phyloP scores from a whole-genome alignment of 208 protist genomes.

The Crithidia expoeki region DNA sequence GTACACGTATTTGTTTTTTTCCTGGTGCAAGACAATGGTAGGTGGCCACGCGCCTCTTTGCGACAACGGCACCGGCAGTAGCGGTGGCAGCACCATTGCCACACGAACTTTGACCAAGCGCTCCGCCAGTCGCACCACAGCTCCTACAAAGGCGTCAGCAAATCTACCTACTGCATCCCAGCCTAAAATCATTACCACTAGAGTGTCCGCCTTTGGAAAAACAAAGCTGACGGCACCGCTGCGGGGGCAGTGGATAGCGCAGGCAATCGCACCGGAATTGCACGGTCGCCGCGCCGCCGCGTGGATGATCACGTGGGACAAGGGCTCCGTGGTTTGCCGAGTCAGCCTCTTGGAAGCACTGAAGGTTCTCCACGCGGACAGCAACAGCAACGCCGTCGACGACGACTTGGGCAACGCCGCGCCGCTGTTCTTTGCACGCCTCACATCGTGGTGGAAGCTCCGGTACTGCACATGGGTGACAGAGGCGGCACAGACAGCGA shows the following conservation, averaged over 20 bases:
- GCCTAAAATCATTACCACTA: neutral
- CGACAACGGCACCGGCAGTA: neutral
- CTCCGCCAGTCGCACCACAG: neutral
- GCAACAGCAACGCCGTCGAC: constrained; percentile 68
- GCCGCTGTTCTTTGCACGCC: constrained; percentile 78
- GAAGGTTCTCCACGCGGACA: constrained; percentile 59
- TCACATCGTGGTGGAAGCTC: constrained; percentile 85
- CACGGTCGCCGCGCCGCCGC: constrained; percentile 56
- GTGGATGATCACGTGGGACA: constrained; percentile 80
- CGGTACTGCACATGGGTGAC: constrained; percentile 51
- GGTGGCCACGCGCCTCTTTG: neutral
- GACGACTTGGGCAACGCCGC: constrained; percentile 74
- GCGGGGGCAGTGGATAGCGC: constrained; percentile 13
- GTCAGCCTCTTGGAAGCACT: constrained; percentile 74
- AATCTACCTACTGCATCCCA: neutral
- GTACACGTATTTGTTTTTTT: neutral
- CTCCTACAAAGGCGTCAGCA: neutral
- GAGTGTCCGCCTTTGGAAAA: neutral
- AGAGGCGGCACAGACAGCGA: neutral
- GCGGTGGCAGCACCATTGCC: neutral
- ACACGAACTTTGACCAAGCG: neutral
- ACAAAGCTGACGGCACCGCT: neutral
- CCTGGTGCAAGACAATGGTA: neutral
- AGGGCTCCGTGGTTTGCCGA: constrained; percentile 39
- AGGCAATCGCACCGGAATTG: constrained; percentile 35